Conservation (phyloP, 2,329 filamentous ascomycete genomes). For the Aspergillus versicolor region DNA sequence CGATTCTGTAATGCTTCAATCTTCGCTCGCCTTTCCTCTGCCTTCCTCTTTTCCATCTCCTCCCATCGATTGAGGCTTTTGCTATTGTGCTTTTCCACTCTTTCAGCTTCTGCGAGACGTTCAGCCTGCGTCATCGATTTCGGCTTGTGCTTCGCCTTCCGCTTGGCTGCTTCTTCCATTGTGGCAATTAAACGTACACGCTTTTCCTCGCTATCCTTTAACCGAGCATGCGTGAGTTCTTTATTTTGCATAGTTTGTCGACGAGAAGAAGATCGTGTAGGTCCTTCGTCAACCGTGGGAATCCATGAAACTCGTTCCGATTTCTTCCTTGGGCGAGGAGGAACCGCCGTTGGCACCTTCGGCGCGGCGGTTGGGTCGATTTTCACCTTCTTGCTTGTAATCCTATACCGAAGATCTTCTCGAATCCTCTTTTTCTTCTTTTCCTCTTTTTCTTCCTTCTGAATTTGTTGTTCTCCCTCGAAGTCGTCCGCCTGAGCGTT, state of each 20-base stretch:
- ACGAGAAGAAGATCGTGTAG: conserved; percentile 61
- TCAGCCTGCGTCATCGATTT: conserved; percentile 85
- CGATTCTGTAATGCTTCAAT: conserved; percentile 85
- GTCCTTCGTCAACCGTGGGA: conserved; percentile 61
- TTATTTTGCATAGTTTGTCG: conserved; percentile 66
- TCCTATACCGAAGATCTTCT: conserved; percentile 62
- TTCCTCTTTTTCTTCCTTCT: conserved; percentile 71
- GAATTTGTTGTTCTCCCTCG: conserved; percentile 83
- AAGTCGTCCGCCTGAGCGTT: conserved; percentile 62
- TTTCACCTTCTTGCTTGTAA: conserved; percentile 68
- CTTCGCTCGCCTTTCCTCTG: conserved; percentile 78
- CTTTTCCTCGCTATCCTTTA: conserved; percentile 51
- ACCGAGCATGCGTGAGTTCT: conserved; percentile 51
- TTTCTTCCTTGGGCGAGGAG: conserved; percentile 61
- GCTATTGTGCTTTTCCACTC: conserved; percentile 80
- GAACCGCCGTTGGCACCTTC: conserved; percentile 33
- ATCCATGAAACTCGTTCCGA: conserved; percentile 71
- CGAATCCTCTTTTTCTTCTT: conserved; percentile 80
- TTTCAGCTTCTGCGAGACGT: conserved; percentile 75
- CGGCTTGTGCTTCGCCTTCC: conserved; percentile 71
- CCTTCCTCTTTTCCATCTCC: conserved; percentile 82
- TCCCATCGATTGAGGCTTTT: conserved; percentile 94
- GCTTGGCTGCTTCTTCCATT: conserved; percentile 61
- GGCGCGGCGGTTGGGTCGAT: conserved; percentile 58
- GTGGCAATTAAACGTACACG: conserved; percentile 51